phyloP scores from a whole-genome alignment of 1,139 yeast genomes.

The Candida gigantensis region DNA sequence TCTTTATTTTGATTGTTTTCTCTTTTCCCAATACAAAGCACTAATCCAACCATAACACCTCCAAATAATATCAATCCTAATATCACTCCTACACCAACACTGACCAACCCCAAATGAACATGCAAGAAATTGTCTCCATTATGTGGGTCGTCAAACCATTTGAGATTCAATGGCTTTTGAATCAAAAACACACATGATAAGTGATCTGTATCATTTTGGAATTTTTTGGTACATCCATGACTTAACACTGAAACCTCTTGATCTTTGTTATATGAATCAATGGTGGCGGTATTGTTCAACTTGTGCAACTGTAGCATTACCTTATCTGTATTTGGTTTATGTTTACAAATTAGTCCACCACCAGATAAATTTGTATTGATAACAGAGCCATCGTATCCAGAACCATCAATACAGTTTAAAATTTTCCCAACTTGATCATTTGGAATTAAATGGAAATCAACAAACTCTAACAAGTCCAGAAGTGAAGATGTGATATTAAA shows the following conservation, averaged over 20 bases:
- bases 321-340: constrained; percentile 41
- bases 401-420: constrained; percentile 31
- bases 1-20: constrained; percentile 9
- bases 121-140: constrained; percentile 44
- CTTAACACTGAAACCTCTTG: constrained; percentile 66
- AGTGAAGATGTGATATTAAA: constrained; percentile 52
- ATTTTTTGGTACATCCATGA: constrained; percentile 63
- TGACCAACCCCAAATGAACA: constrained; percentile 63
- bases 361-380: constrained; percentile 39
- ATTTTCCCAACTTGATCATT: constrained; percentile 42
- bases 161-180: constrained; percentile 58
- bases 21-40: constrained; percentile 28
- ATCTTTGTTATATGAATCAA: constrained; percentile 46
- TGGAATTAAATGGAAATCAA: constrained; percentile 72
- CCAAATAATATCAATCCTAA: constrained; percentile 54
- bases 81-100: constrained; percentile 65
- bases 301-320: constrained; percentile 30
- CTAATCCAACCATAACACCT: constrained; percentile 28
- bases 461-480: constrained; percentile 51
- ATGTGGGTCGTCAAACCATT: constrained; percentile 55
- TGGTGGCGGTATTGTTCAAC: constrained; percentile 10
- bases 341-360: constrained; percentile 44
- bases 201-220: constrained; percentile 16
- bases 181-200: constrained; percentile 65
- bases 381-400: constrained; percentile 7